Percentiles rank a stretch among this genome's conserved stretches.
Evolutionary conservation across 495 filamentous ascomycete genomes (phyloP).

Genomic region (Penicillium verhagenii): DNA sequence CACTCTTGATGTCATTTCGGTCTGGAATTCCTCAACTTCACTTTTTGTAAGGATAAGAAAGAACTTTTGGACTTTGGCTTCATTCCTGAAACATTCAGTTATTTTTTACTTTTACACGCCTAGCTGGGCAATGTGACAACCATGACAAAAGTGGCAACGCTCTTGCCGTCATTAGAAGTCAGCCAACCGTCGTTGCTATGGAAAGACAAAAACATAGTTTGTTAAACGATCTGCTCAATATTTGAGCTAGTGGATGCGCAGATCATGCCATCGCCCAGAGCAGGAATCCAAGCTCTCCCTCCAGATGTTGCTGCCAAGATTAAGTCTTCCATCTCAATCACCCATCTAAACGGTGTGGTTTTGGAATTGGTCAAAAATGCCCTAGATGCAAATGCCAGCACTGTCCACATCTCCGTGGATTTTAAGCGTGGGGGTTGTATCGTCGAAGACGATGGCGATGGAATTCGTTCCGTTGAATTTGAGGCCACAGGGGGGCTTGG

Average conservation of each 20-base stretch:
- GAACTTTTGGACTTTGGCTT: neutral
- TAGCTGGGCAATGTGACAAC: neutral
- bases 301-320: constrained; percentile 78
- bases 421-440: constrained; percentile 73
- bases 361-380: constrained; percentile 80
- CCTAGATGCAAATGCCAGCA: constrained; percentile 75
- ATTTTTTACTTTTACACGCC: neutral
- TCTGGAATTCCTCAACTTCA: neutral
- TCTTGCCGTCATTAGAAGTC: constrained; percentile 7
- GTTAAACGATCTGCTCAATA: constrained; percentile 1
- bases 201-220: constrained; percentile 11
- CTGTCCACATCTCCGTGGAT: constrained; percentile 70
- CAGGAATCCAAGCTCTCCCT: constrained; percentile 67
- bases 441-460: constrained; percentile 85
- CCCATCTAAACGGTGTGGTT: constrained; percentile 69
- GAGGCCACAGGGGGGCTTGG: constrained; percentile 67
- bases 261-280: constrained; percentile 22
- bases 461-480: constrained; percentile 75
- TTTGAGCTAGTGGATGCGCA: neutral
- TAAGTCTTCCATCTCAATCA: constrained; percentile 78
- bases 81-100: neutral
- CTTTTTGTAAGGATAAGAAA: neutral
- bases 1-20: constrained; percentile 19
- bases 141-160: constrained; percentile 21
- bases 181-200: constrained; percentile 2